These are phyloP conservation scores for Stromatinia cepivora DNA, from an alignment of 2,329 filamentous ascomycete genomes.

Conservation along the genomic window DNA sequence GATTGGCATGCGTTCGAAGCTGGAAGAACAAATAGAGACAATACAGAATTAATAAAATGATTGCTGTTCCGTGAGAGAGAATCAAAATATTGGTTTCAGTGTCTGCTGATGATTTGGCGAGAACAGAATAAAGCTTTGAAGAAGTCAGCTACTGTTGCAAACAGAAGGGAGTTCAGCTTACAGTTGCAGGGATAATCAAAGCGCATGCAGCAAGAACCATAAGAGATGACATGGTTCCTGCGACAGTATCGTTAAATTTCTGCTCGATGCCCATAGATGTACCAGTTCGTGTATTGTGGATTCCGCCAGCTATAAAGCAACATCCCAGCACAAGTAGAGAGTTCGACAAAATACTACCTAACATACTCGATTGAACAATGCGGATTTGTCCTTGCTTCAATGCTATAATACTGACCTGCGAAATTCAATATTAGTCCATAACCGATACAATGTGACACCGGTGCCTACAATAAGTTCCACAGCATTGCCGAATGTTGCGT, in stretches of 20 bases:
- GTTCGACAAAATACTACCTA: slow-evolving; percentile 93
- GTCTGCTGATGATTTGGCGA: slow-evolving; percentile 49
- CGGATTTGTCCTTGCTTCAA: slow-evolving; percentile 83
- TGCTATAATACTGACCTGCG: slow-evolving; percentile 86
- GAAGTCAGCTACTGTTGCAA: slow-evolving; percentile 20
- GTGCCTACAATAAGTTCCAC: slow-evolving; percentile 53
- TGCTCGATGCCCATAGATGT: slow-evolving; percentile 56
- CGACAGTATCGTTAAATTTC: slow-evolving; percentile 72
- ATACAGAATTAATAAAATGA: slow-evolving; percentile 74
- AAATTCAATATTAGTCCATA: neutral
- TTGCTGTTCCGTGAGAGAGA: slow-evolving; percentile 72
- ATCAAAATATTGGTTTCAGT: slow-evolving; percentile 61
- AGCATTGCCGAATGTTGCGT: slow-evolving; percentile 52
- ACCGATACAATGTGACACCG: neutral
- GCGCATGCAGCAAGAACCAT: slow-evolving; percentile 76
- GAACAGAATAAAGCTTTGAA: slow-evolving; percentile 62
- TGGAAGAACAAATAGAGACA: slow-evolving; percentile 77
- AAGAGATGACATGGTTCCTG: slow-evolving; percentile 71
- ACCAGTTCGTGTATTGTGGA: slow-evolving; percentile 50
- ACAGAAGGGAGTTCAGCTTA: slow-evolving; percentile 37
- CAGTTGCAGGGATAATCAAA: slow-evolving; percentile 74
- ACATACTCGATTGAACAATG: slow-evolving; percentile 95
- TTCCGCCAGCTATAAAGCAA: slow-evolving; percentile 75
- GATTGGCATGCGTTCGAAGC: slow-evolving; percentile 68
- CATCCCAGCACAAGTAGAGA: slow-evolving; percentile 82